phyloP scores from a whole-genome alignment of 495 filamentous ascomycete genomes.

The Penicillium steckii region DNA sequence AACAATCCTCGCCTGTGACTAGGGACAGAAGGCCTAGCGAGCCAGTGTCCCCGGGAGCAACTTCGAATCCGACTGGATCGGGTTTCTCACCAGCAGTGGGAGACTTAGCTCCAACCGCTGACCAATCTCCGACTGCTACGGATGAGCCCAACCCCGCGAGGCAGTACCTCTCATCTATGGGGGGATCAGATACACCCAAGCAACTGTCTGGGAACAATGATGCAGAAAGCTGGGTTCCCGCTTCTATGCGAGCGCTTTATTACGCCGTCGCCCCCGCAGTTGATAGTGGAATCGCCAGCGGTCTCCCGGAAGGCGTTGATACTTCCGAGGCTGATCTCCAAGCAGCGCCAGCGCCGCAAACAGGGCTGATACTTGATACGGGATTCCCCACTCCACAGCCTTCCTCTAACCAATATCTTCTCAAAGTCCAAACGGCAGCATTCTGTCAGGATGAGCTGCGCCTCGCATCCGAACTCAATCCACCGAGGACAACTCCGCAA shows the following conservation, averaged over 20 bases:
- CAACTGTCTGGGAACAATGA: neutral
- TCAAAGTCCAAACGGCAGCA: conserved; percentile 56
- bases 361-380: conserved; percentile 31
- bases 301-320: conserved; percentile 1
- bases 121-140: no score
- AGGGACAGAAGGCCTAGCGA: neutral
- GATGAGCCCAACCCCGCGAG: neutral
- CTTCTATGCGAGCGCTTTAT: conserved; percentile 43
- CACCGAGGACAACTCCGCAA: conserved; percentile 38
- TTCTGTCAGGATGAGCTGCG: conserved; percentile 55
- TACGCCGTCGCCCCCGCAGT: conserved; percentile 26
- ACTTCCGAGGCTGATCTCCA: neutral
- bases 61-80: neutral
- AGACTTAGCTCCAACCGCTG: neutral
- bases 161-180: neutral
- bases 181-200: neutral
- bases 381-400: conserved; percentile 41
- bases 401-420: conserved; percentile 50
- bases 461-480: conserved; percentile 45
- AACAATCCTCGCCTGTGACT: neutral
- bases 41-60: neutral
- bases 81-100: neutral
- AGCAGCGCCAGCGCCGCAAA: conserved; percentile 15
- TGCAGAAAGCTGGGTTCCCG: conserved; percentile 32
- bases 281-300: conserved; percentile 6